These are phyloP conservation scores for Alternaria sp. DNA, from an alignment of 2,329 filamentous ascomycete species.

Conservation along the genomic window DNA sequence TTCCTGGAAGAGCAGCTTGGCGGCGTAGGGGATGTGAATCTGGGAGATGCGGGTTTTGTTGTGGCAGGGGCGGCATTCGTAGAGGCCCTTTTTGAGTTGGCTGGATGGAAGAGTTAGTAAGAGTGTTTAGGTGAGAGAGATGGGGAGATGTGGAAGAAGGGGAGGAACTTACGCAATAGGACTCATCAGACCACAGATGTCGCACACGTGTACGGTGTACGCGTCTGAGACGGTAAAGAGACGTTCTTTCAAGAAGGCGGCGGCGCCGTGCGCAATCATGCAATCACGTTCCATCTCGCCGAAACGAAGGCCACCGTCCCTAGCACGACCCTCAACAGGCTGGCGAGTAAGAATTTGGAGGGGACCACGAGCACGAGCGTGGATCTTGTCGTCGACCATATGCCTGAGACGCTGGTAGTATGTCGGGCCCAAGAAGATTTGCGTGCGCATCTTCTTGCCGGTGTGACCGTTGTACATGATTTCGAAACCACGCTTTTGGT, in stretches of 20 bases:
- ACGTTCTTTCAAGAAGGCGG: slow-evolving; percentile 95
- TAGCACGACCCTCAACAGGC: slow-evolving; percentile 95
- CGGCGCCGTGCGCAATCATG: slow-evolving; percentile 99
- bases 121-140: background rate
- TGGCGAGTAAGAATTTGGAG: slow-evolving; percentile 97
- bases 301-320: slow-evolving; percentile 97
- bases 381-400: slow-evolving; percentile 99
- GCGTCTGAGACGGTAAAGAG: slow-evolving; percentile 97
- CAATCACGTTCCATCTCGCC: slow-evolving; percentile 99
- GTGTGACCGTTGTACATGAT: slow-evolving; percentile 99
- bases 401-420: slow-evolving; percentile 99
- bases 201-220: slow-evolving; percentile 97
- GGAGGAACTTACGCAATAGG: slow-evolving; percentile 87
- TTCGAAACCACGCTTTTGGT: slow-evolving; percentile 96
- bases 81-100: slow-evolving; percentile 92
- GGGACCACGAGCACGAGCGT: slow-evolving; percentile 95
- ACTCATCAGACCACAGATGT: slow-evolving; percentile 98
- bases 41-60: slow-evolving; percentile 99
- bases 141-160: background rate
- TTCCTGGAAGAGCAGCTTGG: slow-evolving; percentile 98
- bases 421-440: slow-evolving; percentile 96
- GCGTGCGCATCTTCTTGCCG: slow-evolving; percentile 87
- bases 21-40: slow-evolving; percentile 96
- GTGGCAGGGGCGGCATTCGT: slow-evolving; percentile 96
- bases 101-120: slow-evolving; percentile 54